These are phyloP conservation scores for Hysterium pulicare DNA, from an alignment of 2,329 filamentous ascomycete genomes.

Conservation along the genomic window DNA sequence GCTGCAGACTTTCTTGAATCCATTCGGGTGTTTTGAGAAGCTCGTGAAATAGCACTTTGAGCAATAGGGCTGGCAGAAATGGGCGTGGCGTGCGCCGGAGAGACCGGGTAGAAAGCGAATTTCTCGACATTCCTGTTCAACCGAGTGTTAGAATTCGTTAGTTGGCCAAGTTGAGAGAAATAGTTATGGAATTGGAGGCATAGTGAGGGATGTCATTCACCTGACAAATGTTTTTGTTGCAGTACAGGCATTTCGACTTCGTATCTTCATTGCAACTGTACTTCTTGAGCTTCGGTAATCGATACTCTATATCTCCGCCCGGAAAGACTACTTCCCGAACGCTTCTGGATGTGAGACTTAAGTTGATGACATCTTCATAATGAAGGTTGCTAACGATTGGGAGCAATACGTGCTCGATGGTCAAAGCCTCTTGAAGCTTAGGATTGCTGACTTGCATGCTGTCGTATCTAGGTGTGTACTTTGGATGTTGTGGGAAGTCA, in stretches of 20 bases:
- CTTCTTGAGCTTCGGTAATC: slow-evolving; percentile 13
- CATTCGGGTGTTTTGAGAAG: slow-evolving; percentile 2
- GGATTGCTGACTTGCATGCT: slow-evolving; percentile 8
- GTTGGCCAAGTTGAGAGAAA: too few relatives aligned
- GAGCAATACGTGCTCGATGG: slow-evolving; percentile 19
- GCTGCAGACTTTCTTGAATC: slow-evolving; percentile 10
- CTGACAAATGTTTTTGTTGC: slow-evolving; percentile 16
- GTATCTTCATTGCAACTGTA: slow-evolving; percentile 8
- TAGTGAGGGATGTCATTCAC: slow-evolving; percentile 9
- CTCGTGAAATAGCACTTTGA: slow-evolving; percentile 12
- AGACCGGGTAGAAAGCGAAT: slow-evolving; percentile 7
- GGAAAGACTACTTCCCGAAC: slow-evolving; percentile 18
- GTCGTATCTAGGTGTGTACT: slow-evolving; percentile 8
- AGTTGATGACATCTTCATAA: slow-evolving; percentile 17
- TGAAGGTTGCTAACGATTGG: slow-evolving; percentile 13
- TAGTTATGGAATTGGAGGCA: slow-evolving; percentile 11
- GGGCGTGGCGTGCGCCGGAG: slow-evolving; percentile 12
- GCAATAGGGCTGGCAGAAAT: slow-evolving; percentile 14
- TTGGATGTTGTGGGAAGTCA: slow-evolving; percentile 5
- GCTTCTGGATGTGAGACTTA: slow-evolving; percentile 12
- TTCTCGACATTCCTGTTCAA: slow-evolving; percentile 9
- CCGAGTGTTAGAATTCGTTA: neutral
- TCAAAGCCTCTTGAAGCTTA: slow-evolving; percentile 12
- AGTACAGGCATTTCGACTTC: slow-evolving; percentile 14
- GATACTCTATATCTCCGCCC: slow-evolving; percentile 9